Percentiles rank a stretch among this genome's conserved stretches.
phyloP scores from a whole-genome alignment of 129 eudicot species.

The Pseudognaphalium luteoalbum region DNA sequence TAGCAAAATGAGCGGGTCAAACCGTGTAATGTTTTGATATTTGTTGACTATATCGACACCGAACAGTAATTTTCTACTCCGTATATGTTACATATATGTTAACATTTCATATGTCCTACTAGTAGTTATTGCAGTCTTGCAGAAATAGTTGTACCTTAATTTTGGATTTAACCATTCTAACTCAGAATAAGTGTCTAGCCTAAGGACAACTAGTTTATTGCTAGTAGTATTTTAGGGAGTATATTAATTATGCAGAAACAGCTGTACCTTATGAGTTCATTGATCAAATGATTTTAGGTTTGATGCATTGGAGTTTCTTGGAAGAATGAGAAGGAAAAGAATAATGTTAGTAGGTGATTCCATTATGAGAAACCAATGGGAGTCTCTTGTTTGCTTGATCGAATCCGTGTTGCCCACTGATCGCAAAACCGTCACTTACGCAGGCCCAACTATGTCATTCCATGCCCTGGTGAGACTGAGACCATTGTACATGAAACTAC shows the following conservation, averaged over 20 bases:
- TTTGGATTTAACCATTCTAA: background rate
- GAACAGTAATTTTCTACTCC: background rate
- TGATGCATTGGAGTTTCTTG: constrained; percentile 86
- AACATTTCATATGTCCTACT: background rate
- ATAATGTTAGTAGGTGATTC: constrained; percentile 92
- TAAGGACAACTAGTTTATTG: background rate
- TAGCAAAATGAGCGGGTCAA: background rate
- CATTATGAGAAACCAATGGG: constrained; percentile 95
- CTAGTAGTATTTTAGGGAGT: background rate
- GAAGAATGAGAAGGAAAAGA: constrained; percentile 81
- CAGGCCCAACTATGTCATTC: constrained; percentile 86
- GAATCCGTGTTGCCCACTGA: constrained; percentile 73
- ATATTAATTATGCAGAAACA: background rate
- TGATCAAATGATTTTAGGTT: constrained; percentile 44
- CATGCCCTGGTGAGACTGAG: constrained; percentile 78
- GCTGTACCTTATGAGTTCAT: background rate
- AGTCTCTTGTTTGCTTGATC: constrained; percentile 81
- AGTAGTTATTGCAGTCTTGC: background rate
- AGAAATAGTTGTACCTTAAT: no score
- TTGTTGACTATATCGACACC: background rate
- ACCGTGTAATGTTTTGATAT: background rate
- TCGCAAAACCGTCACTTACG: constrained; percentile 66
- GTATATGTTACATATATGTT: no score
- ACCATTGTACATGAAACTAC: constrained; percentile 9
- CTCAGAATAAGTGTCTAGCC: background rate